Conservation (phyloP, 192 early-diverging fungal species). For the Coemansia sp. region DNA sequence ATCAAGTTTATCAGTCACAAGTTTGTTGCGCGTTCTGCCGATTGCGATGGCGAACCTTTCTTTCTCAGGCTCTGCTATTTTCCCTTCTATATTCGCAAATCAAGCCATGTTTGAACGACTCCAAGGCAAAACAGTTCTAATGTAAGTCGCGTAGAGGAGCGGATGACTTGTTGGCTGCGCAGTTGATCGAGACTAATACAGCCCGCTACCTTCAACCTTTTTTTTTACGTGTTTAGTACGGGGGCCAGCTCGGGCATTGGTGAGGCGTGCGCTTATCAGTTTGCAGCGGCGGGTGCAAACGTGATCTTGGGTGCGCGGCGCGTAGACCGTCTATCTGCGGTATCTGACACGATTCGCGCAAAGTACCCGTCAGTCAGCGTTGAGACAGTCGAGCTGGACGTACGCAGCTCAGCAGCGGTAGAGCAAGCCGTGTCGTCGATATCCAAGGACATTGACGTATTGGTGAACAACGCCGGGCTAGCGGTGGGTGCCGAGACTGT, state of each 20-base stretch:
- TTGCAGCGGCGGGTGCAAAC: slow-evolving; percentile 50
- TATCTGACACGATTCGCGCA: slow-evolving; percentile 58
- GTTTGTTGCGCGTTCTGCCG: too few species aligned
- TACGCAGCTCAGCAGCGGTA: slow-evolving; percentile 63
- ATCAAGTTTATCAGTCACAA: too few species aligned
- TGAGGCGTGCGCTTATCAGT: slow-evolving; percentile 50
- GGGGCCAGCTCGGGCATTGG: slow-evolving; percentile 60
- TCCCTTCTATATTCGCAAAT: too few species aligned
- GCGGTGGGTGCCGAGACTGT: slow-evolving; percentile 75
- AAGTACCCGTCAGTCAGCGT: slow-evolving; percentile 61
- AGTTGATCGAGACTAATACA: neutral
- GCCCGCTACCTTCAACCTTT: neutral
- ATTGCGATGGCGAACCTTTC: neutral
- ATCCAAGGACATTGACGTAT: slow-evolving; percentile 69
- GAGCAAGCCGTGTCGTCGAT: slow-evolving; percentile 53
- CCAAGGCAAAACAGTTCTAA: slow-evolving; percentile 50
- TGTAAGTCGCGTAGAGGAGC: slow-evolving; percentile 23
- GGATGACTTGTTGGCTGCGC: neutral
- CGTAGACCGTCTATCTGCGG: slow-evolving; percentile 60
- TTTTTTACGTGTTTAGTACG: slow-evolving; percentile 22
- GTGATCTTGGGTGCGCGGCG: slow-evolving; percentile 69
- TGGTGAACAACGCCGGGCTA: slow-evolving; percentile 92
- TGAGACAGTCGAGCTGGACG: slow-evolving; percentile 70
- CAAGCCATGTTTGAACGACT: slow-evolving; percentile 55
- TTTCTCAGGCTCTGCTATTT: neutral